phyloP scores from a whole-genome alignment of 176 grass and related monocot genomes.

The Rhynchospora breviuscula region DNA sequence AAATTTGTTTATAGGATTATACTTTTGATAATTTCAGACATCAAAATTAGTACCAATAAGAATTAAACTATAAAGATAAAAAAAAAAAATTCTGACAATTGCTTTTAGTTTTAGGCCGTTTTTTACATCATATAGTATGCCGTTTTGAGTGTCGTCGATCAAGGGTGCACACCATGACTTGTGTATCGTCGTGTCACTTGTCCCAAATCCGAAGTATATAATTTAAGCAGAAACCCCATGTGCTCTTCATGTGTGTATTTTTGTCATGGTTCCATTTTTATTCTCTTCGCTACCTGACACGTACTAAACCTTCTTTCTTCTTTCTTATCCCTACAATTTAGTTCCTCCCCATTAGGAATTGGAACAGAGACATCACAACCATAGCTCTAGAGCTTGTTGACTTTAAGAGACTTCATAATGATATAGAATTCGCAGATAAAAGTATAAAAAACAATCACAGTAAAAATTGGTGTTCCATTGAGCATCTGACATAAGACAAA shows the following conservation, averaged over 20 bases:
- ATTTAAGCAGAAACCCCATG: conserved; percentile 7
- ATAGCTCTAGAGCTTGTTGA: neutral
- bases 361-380: neutral
- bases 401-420: neutral
- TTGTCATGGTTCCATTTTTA: conserved; percentile 11
- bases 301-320: neutral
- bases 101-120: too few species aligned
- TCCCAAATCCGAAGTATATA: neutral
- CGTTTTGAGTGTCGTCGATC: too few species aligned
- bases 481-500: too few species aligned
- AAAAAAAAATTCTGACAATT: too few species aligned
- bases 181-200: neutral
- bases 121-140: too few species aligned
- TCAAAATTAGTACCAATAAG: too few species aligned
- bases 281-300: neutral
- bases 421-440: neutral
- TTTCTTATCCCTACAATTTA: neutral
- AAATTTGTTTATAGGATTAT: too few species aligned
- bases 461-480: too few species aligned
- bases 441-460: too few species aligned
- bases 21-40: too few species aligned
- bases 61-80: too few species aligned
- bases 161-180: too few species aligned
- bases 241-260: conserved; percentile 34
- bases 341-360: neutral